Evolutionary conservation across 1,139 yeast species (phyloP).

Genomic region (Yamadazyma triangularis): DNA sequence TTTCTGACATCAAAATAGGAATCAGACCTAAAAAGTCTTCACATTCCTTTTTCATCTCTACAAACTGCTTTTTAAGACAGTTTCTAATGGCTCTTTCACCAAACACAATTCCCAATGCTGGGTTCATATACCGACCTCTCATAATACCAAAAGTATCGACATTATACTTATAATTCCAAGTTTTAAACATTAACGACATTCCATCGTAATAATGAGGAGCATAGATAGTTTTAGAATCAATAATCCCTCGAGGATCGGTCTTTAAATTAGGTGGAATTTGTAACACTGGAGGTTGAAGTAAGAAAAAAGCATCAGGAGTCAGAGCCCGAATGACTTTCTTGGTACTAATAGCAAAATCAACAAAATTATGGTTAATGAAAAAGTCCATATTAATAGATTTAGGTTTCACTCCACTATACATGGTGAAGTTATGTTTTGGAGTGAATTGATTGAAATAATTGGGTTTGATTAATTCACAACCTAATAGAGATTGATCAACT

Average conservation of each 20-base stretch:
- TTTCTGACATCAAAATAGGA: conserved; percentile 82
- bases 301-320: conserved; percentile 46
- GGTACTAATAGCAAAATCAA: conserved; percentile 51
- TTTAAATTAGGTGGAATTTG: conserved; percentile 70
- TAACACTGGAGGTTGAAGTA: conserved; percentile 82
- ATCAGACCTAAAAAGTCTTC: conserved; percentile 52
- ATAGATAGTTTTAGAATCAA: conserved; percentile 65
- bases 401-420: conserved; percentile 19
- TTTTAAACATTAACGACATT: conserved; percentile 82
- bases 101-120: conserved; percentile 70
- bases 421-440: conserved; percentile 16
- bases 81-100: conserved; percentile 78
- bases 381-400: conserved; percentile 46
- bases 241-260: conserved; percentile 40
- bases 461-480: conserved; percentile 27
- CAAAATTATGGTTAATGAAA: conserved; percentile 60
- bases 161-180: conserved; percentile 72
- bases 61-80: conserved; percentile 63
- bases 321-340: conserved; percentile 45
- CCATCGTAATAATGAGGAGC: conserved; percentile 95
- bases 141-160: conserved; percentile 88
- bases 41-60: conserved; percentile 62
- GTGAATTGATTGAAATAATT: conserved; percentile 27
- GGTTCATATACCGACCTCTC: conserved; percentile 70
- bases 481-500: conserved; percentile 16